Conservation (phyloP, 176 grass and related monocot genomes). For the Hordeum marinum region DNA sequence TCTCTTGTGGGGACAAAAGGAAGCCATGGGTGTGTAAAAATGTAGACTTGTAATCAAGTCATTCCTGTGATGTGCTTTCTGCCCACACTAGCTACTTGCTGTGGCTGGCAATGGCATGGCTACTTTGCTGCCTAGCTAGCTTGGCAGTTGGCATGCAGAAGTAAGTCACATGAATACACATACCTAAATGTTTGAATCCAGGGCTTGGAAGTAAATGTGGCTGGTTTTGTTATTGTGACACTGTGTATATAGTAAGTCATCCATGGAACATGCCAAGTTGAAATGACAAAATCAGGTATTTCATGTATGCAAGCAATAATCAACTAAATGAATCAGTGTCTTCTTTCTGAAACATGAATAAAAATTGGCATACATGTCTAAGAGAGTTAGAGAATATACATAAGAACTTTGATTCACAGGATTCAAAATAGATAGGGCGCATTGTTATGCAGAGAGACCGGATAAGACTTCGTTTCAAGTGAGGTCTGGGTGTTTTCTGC, state of each 20-base stretch:
- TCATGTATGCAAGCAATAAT: neutral
- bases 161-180: constrained; percentile 27
- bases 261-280: neutral
- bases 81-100: constrained; percentile 41
- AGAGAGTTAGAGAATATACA: neutral
- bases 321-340: neutral
- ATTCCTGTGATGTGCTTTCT: constrained; percentile 29
- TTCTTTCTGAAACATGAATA: neutral
- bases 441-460: too few relatives aligned
- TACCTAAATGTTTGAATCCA: neutral
- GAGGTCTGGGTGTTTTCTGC: too few relatives aligned
- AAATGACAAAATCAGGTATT: neutral
- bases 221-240: neutral
- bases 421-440: too few relatives aligned
- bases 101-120: constrained; percentile 27
- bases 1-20: constrained; percentile 50
- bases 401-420: neutral
- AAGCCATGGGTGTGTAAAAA: neutral
- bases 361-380: neutral
- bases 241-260: neutral
- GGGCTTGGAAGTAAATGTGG: neutral
- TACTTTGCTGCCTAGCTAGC: neutral
- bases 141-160: neutral
- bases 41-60: constrained; percentile 34
- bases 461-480: too few relatives aligned